phyloP scores from a whole-genome alignment of 192 early-diverging fungal genomes.

The Podila horticola region DNA sequence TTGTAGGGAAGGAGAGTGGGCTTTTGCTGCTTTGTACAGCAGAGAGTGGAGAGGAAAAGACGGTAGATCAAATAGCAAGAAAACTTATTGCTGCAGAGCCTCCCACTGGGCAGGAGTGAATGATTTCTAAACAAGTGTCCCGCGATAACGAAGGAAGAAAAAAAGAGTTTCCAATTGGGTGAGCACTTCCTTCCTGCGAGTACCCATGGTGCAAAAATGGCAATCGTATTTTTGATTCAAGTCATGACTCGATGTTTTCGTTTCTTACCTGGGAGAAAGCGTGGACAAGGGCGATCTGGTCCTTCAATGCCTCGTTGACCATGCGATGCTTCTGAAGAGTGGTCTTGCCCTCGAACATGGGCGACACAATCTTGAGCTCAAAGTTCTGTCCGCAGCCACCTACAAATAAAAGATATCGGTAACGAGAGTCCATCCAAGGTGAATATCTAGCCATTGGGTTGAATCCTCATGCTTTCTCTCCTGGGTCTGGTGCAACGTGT shows the following conservation, averaged over 20 bases:
- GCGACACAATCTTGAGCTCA: constrained; percentile 81
- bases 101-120: constrained; percentile 75
- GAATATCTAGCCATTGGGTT: too few relatives aligned
- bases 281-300: constrained; percentile 82
- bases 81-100: constrained; percentile 22
- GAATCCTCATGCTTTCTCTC: too few relatives aligned
- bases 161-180: not conserved
- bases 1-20: too few relatives aligned
- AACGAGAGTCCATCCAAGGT: too few relatives aligned
- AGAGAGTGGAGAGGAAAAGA: too few relatives aligned
- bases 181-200: not conserved
- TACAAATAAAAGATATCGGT: constrained; percentile 12
- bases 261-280: constrained; percentile 82
- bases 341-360: constrained; percentile 75
- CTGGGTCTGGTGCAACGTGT: not conserved
- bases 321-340: constrained; percentile 79
- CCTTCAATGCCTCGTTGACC: constrained; percentile 84
- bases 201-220: not conserved
- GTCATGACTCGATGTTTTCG: too few relatives aligned
- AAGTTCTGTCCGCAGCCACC: constrained; percentile 88
- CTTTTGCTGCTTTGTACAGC: too few relatives aligned
- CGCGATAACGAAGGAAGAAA: not conserved
- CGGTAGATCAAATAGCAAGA: not conserved
- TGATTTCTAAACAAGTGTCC: constrained; percentile 60
- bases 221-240: too few relatives aligned